These are phyloP conservation scores for Phaeolepiota aurea DNA, from an alignment of 768 basidiomycete species.

Conservation along the genomic window DNA sequence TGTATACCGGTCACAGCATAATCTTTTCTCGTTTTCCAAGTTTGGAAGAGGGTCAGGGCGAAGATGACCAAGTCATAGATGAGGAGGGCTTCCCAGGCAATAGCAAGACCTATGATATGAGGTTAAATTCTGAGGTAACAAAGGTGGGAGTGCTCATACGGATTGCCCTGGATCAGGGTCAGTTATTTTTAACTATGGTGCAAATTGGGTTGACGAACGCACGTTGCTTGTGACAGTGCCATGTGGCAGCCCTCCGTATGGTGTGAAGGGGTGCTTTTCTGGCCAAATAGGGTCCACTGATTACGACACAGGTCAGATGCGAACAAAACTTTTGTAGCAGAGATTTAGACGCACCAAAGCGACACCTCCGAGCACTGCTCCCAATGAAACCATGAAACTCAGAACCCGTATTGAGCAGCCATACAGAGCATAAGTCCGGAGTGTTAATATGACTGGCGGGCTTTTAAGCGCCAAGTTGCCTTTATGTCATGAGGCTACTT, in stretches of 20 bases:
- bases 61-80: constrained; percentile 41
- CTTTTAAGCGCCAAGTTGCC: not conserved
- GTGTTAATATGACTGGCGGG: constrained; percentile 29
- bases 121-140: not conserved
- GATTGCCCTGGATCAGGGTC: constrained; percentile 8
- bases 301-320: not conserved
- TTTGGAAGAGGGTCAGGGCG: constrained; percentile 36
- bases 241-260: constrained; percentile 25
- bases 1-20: constrained; percentile 14
- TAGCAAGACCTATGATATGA: constrained; percentile 21
- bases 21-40: constrained; percentile 24
- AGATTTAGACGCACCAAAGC: constrained; percentile 24
- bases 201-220: constrained; percentile 7
- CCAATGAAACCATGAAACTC: constrained; percentile 23
- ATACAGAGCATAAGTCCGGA: constrained; percentile 46
- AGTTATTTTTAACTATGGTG: not conserved
- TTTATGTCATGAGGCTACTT: constrained; percentile 8
- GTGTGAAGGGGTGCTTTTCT: constrained; percentile 18
- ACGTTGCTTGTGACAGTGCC: constrained; percentile 21
- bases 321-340: not conserved
- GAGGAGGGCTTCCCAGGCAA: constrained; percentile 44
- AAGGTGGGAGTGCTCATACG: constrained; percentile 7
- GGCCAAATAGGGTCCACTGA: constrained; percentile 37
- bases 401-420: constrained; percentile 27
- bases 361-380: constrained; percentile 18